Percentiles rank a stretch among this genome's conserved stretches.
Evolutionary conservation across 2,329 filamentous ascomycete species (phyloP).

Genomic region (Colletotrichum caudatum): DNA sequence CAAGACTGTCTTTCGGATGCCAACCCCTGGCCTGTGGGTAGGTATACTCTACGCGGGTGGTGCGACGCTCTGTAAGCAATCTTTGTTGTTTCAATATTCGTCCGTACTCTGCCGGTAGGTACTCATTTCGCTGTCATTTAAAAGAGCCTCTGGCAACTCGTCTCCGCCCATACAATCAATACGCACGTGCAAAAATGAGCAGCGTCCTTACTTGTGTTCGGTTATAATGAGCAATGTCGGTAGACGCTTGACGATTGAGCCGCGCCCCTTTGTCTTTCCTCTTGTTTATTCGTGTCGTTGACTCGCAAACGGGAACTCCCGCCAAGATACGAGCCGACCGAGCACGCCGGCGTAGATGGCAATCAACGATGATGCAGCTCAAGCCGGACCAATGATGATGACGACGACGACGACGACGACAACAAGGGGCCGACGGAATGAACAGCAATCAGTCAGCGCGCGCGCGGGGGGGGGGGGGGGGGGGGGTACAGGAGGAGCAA

Average conservation of each 20-base stretch:
- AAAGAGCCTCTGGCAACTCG: not conserved
- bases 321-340: not conserved
- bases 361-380: not conserved
- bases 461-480: too few relatives aligned
- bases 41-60: not conserved
- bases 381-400: not conserved
- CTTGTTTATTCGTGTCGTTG: not conserved
- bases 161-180: constrained; percentile 8
- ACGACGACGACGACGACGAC: not conserved
- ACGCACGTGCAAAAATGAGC: constrained; percentile 18
- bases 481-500: not conserved
- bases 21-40: not conserved
- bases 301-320: not conserved
- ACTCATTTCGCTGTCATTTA: not conserved
- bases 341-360: constrained; percentile 3
- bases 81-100: not conserved
- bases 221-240: not conserved
- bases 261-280: not conserved
- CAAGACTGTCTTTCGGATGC: constrained; percentile 11
- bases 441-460: not conserved
- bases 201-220: not conserved
- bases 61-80: not conserved
- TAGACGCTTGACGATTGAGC: not conserved
- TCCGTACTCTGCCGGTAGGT: not conserved
- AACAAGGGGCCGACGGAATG: not conserved